Conservation (phyloP, 306 rosid species). For the Cercis canadensis region DNA sequence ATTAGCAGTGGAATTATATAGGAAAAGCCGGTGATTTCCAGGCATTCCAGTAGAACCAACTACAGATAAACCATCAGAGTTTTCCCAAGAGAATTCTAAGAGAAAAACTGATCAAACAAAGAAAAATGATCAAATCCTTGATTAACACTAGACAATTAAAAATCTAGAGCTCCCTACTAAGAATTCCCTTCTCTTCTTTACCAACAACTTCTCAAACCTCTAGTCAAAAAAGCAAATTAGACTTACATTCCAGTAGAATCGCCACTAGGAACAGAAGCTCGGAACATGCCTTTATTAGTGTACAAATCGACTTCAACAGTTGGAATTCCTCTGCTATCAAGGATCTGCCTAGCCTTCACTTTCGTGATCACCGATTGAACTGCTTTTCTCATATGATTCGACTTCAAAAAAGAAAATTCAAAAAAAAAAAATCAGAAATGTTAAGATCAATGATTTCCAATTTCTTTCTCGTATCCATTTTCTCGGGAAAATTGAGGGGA, state of each 20-base stretch:
- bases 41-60: too few relatives aligned
- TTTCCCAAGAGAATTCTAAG: too few relatives aligned
- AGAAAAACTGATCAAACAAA: too few relatives aligned
- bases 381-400: constrained; percentile 79
- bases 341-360: constrained; percentile 91
- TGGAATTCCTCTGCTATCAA: constrained; percentile 96
- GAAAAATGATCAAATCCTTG: too few relatives aligned
- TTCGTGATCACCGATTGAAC: constrained; percentile 77
- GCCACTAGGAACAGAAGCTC: constrained; percentile 90
- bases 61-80: too few relatives aligned
- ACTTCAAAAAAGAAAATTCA: constrained; percentile 46
- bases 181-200: too few relatives aligned
- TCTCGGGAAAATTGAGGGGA: constrained; percentile 9
- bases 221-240: too few relatives aligned
- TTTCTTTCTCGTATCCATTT: not conserved
- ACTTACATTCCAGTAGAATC: constrained; percentile 74
- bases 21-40: too few relatives aligned
- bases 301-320: constrained; percentile 88
- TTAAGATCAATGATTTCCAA: not conserved
- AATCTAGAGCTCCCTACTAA: too few relatives aligned
- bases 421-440: not conserved
- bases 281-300: constrained; percentile 82
- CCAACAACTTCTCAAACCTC: too few relatives aligned
- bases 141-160: too few relatives aligned
- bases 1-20: too few relatives aligned